phyloP scores from a whole-genome alignment of 2,329 filamentous ascomycete species.

The Stagonosporopsis vannaccii region DNA sequence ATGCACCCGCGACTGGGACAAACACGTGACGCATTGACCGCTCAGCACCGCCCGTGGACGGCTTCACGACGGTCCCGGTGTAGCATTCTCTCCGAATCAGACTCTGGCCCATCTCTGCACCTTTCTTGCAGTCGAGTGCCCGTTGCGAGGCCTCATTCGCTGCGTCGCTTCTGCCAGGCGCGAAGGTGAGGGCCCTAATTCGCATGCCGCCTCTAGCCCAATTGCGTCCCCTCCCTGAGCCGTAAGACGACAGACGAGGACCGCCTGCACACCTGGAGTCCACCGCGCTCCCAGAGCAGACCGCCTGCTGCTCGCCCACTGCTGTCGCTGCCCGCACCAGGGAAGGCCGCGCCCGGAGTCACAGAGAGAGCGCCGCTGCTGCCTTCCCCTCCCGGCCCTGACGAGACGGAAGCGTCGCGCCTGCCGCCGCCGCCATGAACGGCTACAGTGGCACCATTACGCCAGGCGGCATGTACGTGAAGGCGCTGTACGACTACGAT shows the following conservation, averaged over 20 bases:
- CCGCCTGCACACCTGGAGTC: constrained; percentile 27
- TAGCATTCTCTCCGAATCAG: constrained; percentile 28
- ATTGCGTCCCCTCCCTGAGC: constrained; percentile 41
- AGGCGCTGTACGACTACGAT: constrained; percentile 93
- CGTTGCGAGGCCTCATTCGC: constrained; percentile 39
- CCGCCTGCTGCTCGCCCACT: constrained; percentile 25
- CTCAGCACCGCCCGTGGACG: constrained; percentile 23
- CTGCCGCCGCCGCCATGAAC: constrained; percentile 53
- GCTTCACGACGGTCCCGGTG: constrained; percentile 27
- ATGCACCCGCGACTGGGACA: constrained; percentile 15
- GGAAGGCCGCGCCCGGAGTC: constrained; percentile 21
- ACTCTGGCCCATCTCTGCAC: constrained; percentile 18
- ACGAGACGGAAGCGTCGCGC: constrained; percentile 16
- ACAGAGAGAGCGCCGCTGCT: constrained; percentile 5
- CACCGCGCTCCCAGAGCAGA: constrained; percentile 24
- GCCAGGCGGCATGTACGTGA: constrained; percentile 78
- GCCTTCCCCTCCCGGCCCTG: constrained; percentile 17
- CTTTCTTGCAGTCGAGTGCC: constrained; percentile 20
- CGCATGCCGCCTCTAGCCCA: constrained; percentile 45
- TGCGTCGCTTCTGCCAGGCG: constrained; percentile 34
- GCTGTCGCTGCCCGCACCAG: constrained; percentile 23
- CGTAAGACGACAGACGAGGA: constrained; percentile 35
- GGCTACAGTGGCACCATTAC: constrained; percentile 58
- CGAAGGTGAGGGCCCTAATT: constrained; percentile 46
- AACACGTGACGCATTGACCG: constrained; percentile 26